These are phyloP conservation scores for Knufia petricola DNA, from an alignment of 2,329 filamentous ascomycete genomes.

Conservation along the genomic window DNA sequence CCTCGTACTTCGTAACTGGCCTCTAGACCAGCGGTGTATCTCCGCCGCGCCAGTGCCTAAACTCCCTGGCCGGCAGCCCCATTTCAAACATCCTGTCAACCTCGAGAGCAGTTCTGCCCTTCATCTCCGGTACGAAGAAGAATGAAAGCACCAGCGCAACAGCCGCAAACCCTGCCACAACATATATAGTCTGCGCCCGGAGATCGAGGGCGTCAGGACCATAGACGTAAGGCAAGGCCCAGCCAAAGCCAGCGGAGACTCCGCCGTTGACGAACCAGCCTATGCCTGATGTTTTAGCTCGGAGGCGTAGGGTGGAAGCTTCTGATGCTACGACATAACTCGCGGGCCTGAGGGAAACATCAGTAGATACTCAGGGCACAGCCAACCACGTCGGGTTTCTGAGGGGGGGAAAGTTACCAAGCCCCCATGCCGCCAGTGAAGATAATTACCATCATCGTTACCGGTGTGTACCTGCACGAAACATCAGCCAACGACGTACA, in stretches of 20 bases:
- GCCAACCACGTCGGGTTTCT: too few relatives aligned
- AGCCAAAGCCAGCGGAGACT: constrained; percentile 34
- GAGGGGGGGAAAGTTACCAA: too few relatives aligned
- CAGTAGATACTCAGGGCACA: too few relatives aligned
- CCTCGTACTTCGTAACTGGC: too few relatives aligned
- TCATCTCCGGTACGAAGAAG: constrained; percentile 45
- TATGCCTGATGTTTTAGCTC: constrained; percentile 31
- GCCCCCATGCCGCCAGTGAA: constrained; percentile 26
- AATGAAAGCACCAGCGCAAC: constrained; percentile 31
- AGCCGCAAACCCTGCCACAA: constrained; percentile 30
- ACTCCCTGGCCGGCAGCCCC: constrained; percentile 21
- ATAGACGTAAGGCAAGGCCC: constrained; percentile 45
- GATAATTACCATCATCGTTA: constrained; percentile 38
- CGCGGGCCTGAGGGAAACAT: constrained; percentile 28
- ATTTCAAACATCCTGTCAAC: constrained; percentile 36
- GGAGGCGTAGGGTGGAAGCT: constrained; percentile 29
- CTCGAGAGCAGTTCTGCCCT: constrained; percentile 38
- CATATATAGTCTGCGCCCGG: constrained; percentile 34
- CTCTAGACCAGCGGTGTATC: too few relatives aligned
- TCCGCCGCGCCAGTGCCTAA: constrained; percentile 19
- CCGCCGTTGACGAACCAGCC: constrained; percentile 36
- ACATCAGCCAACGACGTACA: not conserved
- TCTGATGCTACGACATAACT: constrained; percentile 31
- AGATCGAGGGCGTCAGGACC: constrained; percentile 38
- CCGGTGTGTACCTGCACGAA: constrained; percentile 31